These are phyloP conservation scores for Polytolypa hystricis DNA, from an alignment of 2,329 filamentous ascomycete species.

Conservation along the genomic window DNA sequence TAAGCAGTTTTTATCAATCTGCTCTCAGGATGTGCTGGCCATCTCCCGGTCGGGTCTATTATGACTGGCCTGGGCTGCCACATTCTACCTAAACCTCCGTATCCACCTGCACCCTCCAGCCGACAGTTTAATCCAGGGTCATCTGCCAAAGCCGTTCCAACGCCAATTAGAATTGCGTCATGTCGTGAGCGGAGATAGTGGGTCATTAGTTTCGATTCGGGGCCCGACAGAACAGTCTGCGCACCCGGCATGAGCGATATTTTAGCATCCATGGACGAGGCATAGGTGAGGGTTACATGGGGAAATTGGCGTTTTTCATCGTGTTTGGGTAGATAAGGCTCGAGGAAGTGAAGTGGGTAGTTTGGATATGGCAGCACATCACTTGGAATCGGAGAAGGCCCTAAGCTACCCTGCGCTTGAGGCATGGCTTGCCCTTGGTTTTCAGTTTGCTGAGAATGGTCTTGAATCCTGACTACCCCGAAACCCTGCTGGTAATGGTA, in stretches of 20 bases:
- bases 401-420: not conserved
- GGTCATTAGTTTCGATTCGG: conserved; percentile 81
- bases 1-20: conserved; percentile 57
- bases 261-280: conserved; percentile 75
- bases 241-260: conserved; percentile 65
- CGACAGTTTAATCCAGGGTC: conserved; percentile 79
- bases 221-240: conserved; percentile 74
- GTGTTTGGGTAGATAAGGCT: conserved; percentile 40
- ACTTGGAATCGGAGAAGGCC: conserved; percentile 16
- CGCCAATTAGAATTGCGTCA: conserved; percentile 75
- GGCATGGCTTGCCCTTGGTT: not conserved
- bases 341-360: conserved; percentile 36
- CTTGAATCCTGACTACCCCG: conserved; percentile 28
- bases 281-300: conserved; percentile 74
- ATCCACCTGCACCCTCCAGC: conserved; percentile 49
- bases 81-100: conserved; percentile 40
- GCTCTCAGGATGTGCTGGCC: conserved; percentile 49
- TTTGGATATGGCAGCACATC: conserved; percentile 37
- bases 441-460: conserved; percentile 9
- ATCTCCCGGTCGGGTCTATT: conserved; percentile 67
- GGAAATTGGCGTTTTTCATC: conserved; percentile 30
- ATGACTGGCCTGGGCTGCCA: conserved; percentile 71
- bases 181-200: conserved; percentile 80
- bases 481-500: conserved; percentile 35
- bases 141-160: conserved; percentile 72